phyloP scores from a whole-genome alignment of 768 basidiomycete species.

The Auriculariales sp. region DNA sequence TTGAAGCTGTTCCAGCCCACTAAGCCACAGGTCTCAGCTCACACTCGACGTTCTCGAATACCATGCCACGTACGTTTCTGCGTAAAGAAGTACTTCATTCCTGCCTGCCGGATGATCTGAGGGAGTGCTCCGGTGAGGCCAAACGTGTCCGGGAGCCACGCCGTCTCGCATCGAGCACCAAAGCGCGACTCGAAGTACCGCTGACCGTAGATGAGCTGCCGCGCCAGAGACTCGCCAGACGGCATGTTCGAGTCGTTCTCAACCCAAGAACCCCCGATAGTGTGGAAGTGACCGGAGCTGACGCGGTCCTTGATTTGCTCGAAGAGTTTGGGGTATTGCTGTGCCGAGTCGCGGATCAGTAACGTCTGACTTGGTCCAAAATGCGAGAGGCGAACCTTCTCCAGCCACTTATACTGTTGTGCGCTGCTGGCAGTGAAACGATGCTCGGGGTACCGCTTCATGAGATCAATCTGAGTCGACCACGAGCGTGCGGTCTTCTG shows the following conservation, averaged over 20 bases:
- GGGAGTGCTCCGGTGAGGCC: slow-evolving; percentile 86
- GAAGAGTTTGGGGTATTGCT: slow-evolving; percentile 76
- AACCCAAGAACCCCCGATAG: slow-evolving; percentile 89
- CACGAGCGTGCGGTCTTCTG: slow-evolving; percentile 96
- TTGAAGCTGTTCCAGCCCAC: too few species aligned
- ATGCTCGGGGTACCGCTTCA: slow-evolving; percentile 95
- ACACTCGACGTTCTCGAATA: background rate
- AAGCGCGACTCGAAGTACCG: slow-evolving; percentile 54
- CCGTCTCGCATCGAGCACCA: slow-evolving; percentile 43
- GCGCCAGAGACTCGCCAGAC: slow-evolving; percentile 81
- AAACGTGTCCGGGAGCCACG: slow-evolving; percentile 84
- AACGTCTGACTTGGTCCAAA: too few species aligned
- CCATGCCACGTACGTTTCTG: slow-evolving; percentile 86
- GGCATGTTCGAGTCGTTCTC: slow-evolving; percentile 92
- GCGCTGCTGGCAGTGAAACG: slow-evolving; percentile 78
- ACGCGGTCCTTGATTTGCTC: slow-evolving; percentile 67
- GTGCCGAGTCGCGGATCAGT: slow-evolving; percentile 2
- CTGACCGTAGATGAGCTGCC: slow-evolving; percentile 89
- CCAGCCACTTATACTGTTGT: slow-evolving; percentile 95
- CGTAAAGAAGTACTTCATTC: slow-evolving; percentile 93
- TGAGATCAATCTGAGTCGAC: slow-evolving; percentile 91
- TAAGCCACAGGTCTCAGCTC: too few species aligned
- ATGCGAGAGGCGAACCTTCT: slow-evolving; percentile 33
- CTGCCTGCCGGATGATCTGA: slow-evolving; percentile 54
- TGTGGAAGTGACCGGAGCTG: slow-evolving; percentile 64